Evolutionary conservation across 768 basidiomycete genomes (phyloP), one percentile per base, ranked within the genome.

Genomic region (Psilocybe azurescens): DNA sequence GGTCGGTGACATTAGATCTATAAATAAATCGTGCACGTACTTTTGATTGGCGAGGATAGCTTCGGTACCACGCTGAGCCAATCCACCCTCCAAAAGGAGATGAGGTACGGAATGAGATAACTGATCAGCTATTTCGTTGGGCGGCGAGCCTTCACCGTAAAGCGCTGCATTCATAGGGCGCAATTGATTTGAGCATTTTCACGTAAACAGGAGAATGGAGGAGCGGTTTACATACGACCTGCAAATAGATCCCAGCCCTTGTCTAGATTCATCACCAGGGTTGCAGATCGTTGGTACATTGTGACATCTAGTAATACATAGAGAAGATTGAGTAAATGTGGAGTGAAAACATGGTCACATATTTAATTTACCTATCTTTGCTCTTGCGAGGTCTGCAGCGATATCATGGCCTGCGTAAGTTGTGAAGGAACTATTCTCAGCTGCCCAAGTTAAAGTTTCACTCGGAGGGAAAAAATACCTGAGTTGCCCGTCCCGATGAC

Each of bases 401-500:
- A 83, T 76, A 67, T 84, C 82, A 58, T 82, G 81, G 4, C 76
- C 81, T 83, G 9, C 14, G 38, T n/a, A n/a, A 24, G 39, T 39
- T 20, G 5, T n/a, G 14, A 20, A 7, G 3, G 5, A 14, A 48
- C 30, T 18, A 8, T 36, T 18, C 6, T 14, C 11, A 62, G 5
- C 1, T 14, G 29, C 4, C 28, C 36, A 24, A 33, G 3, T 39
- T 24, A 24, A 14, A 8, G 44, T 16, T n/a, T 41, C 4, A 33
- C 32, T 30, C 18, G 4, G 18, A 50, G 41, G 33, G 5, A 47
- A 10, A 39, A 30, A 67, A 29, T 46, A 79, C 79, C 78, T 18
- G 88, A 88, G 10, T 88, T 89, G 56, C 86, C 86, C 13, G 89
- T 80, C 1, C 90, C 90, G 3, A 92, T 75, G 2, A 93, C 85